Conservation (phyloP, 1,139 yeast species). For the Candida sanyaensis region DNA sequence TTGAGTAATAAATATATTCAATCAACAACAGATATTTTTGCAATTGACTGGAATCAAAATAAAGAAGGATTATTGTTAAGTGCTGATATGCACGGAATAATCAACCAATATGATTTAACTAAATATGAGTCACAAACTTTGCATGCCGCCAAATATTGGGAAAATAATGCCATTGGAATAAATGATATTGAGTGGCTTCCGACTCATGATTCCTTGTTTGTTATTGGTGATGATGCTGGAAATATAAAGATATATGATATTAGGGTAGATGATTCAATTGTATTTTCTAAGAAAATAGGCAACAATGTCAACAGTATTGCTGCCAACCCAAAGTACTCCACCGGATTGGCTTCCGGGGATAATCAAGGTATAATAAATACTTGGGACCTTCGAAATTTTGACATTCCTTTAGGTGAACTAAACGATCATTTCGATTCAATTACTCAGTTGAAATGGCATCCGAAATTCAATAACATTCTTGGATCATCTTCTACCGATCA, state of each 20-base stretch:
- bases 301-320: slow-evolving; percentile 67
- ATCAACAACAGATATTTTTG: slow-evolving; percentile 36
- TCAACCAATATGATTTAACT: slow-evolving; percentile 38
- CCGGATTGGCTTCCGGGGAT: slow-evolving; percentile 69
- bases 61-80: slow-evolving; percentile 36
- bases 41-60: slow-evolving; percentile 47
- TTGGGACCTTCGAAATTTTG: slow-evolving; percentile 67
- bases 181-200: slow-evolving; percentile 67
- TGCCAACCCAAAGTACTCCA: slow-evolving; percentile 56
- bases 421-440: slow-evolving; percentile 62
- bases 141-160: slow-evolving; percentile 12
- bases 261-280: slow-evolving; percentile 28
- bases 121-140: slow-evolving; percentile 19
- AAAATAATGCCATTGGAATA: slow-evolving; percentile 34
- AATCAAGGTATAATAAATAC: slow-evolving; percentile 56
- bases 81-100: slow-evolving; percentile 38
- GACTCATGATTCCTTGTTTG: slow-evolving; percentile 58
- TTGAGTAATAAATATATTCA: slow-evolving; percentile 9
- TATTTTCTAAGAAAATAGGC: slow-evolving; percentile 26
- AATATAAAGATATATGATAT: slow-evolving; percentile 51
- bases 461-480: slow-evolving; percentile 55
- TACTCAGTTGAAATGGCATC: slow-evolving; percentile 81
- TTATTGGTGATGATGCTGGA: slow-evolving; percentile 60
- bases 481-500: slow-evolving; percentile 78
- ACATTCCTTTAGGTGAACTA: slow-evolving; percentile 17